Base-by-base conservation (phyloP, 2,329 filamentous ascomycete species). In the Beauveria asiatica region DNA sequence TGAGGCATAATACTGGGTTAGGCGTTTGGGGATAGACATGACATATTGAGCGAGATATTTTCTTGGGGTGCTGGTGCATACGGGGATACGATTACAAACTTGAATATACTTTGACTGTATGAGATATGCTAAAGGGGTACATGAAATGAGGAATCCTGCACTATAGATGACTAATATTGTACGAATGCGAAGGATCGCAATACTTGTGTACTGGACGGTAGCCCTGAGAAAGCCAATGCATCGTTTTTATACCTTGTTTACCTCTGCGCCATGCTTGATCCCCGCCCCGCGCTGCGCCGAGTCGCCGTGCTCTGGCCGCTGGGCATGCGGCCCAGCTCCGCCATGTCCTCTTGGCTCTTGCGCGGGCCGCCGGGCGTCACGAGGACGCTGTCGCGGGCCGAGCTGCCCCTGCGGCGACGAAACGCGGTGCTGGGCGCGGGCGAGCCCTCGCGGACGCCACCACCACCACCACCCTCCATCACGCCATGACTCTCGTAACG, bases 341-440 rank as follows among this genome's bases (percentile, higher is more conserved):
- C 72, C 56, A 71, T 58, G n/a, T 73, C 68, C 46, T 74, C 72
- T 27, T 68, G 71, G 16, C 71, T 71, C 63, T 69, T 72, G 8
- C 69, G 66, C 9, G 68, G 67, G 7, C 64, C 62, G 1, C 66
- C 68, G 2, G 68, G 63, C 11, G 66, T 65, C 5, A 68, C 69
- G 57, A 70, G 65, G 27, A 70, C 63, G 33, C 67, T 67, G 10
- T 69, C 67, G 1, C 57, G 63, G 7, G 63, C 59, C 27, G 64
- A 63, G 33, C 57, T 60, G 10, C 50, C 41, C 13, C 57, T 60
- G 11, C 57, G 21, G 3, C 57, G 57, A 30, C 33, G 61, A 5
- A 61, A 60, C 11, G 41, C 57, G 46, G 49, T 57, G 27, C 30
- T 39, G n/a, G 30, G 23, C 23, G 54, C 17, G 9, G 53, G 54